These are phyloP conservation scores for Canavalia ensiformis DNA, from an alignment of 306 rosid species.

Conservation along the genomic window DNA sequence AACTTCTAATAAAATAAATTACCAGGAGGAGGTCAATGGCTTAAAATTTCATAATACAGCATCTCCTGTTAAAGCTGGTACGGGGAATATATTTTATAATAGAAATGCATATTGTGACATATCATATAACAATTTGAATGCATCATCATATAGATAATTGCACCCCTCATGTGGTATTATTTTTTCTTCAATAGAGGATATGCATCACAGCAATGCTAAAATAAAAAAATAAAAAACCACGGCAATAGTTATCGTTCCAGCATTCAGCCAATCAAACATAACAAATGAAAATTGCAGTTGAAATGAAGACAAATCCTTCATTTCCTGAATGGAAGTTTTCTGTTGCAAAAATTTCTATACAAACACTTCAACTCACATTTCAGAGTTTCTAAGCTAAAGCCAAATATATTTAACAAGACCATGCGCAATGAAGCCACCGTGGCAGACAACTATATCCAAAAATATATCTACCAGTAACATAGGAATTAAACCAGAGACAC, in stretches of 20 bases:
- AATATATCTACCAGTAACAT: too few relatives aligned
- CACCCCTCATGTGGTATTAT: neutral
- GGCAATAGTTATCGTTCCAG: neutral
- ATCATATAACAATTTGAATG: conserved; percentile 1
- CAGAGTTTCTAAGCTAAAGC: too few relatives aligned
- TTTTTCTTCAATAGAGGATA: conserved; percentile 17
- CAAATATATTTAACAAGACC: too few relatives aligned
- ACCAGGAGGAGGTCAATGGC: conserved; percentile 5
- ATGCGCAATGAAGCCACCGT: neutral
- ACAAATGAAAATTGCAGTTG: neutral
- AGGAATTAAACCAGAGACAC: neutral
- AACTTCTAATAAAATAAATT: neutral
- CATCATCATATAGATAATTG: neutral
- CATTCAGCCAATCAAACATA: neutral
- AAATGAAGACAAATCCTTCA: conserved; percentile 2
- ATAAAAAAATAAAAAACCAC: neutral
- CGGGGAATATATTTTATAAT: neutral
- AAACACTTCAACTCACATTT: too few relatives aligned
- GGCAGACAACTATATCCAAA: neutral
- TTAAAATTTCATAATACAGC: conserved; percentile 29
- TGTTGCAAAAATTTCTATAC: too few relatives aligned
- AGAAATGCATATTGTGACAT: neutral
- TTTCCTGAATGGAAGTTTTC: neutral
- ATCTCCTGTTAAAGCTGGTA: neutral
- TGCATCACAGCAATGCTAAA: neutral